Evolutionary conservation across 306 rosid genomes (phyloP), one percentile per base, ranked within the genome.

Genomic region (Astragalus membranaceus): DNA sequence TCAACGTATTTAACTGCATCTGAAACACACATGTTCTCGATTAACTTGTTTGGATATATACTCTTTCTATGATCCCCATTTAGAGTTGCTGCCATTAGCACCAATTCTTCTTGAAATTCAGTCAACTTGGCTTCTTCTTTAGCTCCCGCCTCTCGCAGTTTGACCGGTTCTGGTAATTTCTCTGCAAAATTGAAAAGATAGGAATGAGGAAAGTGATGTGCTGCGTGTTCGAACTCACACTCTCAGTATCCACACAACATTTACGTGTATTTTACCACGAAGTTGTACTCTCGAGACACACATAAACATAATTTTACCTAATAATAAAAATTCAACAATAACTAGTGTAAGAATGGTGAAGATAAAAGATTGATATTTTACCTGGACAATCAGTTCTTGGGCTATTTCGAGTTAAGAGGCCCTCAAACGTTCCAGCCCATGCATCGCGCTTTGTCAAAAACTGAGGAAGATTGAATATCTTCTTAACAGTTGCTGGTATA

Each of bases 41-140:
- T 81, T n/a, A 85, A 41, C 59, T 86, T 86, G 68, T 81, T 2
- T 0, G 90, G 90, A 56, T 86, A 88, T 0, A 55, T 67, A 13
- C 79, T 81, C 56, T 83, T 88, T 7, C 13, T 60, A 23, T 70
- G 76, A 78, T 88, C 95, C 2, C 90, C 95, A 26, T 83, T 90
- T 17, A 88, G 59, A 14, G 85, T 80, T 17, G 95, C 95, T 1
- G 86, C 89, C 85, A 90, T 41, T 16, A 82, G 85, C 10, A 90
- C 90, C 6, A 90, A 20, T 67, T 86, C 95, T 41, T 65, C 84
- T 54, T 90, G 96, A 42, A 90, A 86, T 5, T 88, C 87, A 44
- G 79, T 90, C 9, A 90, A 33, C 26, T 69, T 60, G 6, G 69
- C 78, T 0, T 55, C 29, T 39, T 84, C 90, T 6, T 71, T 50